Percentiles rank a stretch among this genome's conserved stretches.
Evolutionary conservation across 2,329 filamentous ascomycete species (phyloP).

Genomic region (Stemphylium lycopersici): DNA sequence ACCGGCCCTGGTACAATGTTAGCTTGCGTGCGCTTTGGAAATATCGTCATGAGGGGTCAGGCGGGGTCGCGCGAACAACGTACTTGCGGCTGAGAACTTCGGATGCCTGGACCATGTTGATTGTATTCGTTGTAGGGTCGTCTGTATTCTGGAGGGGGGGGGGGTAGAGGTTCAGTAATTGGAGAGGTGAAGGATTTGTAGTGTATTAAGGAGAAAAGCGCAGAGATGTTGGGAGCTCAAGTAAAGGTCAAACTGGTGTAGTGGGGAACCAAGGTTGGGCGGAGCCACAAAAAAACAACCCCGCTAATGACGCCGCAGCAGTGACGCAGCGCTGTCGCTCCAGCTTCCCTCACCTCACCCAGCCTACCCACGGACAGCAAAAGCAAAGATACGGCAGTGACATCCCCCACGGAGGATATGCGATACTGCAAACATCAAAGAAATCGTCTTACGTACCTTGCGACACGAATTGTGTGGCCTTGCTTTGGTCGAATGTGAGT

Average conservation of each 20-base stretch:
- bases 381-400: slow-evolving; percentile 9
- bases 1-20: slow-evolving; percentile 15
- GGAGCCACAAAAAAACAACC: slow-evolving; percentile 16
- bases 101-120: slow-evolving; percentile 31
- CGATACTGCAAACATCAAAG: not conserved
- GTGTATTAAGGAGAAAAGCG: slow-evolving; percentile 8
- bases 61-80: slow-evolving; percentile 45
- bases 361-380: slow-evolving; percentile 3
- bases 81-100: slow-evolving; percentile 64
- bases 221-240: slow-evolving; percentile 2
- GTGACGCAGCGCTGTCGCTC: slow-evolving; percentile 14
- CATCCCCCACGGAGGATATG: not conserved
- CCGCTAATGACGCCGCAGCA: slow-evolving; percentile 19
- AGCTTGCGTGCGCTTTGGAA: slow-evolving; percentile 1
- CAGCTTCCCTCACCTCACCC: slow-evolving; percentile 5
- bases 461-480: too few species aligned
- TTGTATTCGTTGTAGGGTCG: not conserved
- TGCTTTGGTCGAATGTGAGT: slow-evolving; percentile 43
- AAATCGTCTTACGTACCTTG: too few species aligned
- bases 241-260: slow-evolving; percentile 17
- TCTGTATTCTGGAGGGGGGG: not conserved
- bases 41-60: not conserved
- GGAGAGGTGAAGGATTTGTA: not conserved
- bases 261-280: slow-evolving; percentile 10
- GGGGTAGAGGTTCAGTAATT: not conserved